Conservation (phyloP, 306 rosid species). For the Cyamopsis tetragonoloba region DNA sequence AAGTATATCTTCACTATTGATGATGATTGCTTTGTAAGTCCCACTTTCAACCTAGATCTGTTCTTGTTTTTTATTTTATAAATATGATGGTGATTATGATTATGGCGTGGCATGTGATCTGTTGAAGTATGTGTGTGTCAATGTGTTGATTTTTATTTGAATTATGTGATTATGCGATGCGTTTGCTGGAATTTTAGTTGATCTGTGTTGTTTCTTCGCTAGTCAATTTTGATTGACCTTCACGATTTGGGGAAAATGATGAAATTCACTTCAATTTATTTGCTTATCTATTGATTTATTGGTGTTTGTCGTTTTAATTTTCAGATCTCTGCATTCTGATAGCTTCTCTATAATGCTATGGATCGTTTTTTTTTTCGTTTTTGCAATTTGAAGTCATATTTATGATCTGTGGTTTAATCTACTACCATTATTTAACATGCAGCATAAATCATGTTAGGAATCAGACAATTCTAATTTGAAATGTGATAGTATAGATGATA, state of each 20-base stretch:
- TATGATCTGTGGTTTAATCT: not conserved
- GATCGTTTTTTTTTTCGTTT: not conserved
- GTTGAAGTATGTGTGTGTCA: no score
- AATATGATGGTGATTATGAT: no score
- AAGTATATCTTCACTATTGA: slow-evolving; percentile 86
- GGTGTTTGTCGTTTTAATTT: not conserved
- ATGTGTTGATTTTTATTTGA: no score
- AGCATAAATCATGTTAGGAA: not conserved
- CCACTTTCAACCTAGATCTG: not conserved
- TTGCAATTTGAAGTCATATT: not conserved
- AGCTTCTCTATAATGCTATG: not conserved
- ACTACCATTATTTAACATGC: not conserved
- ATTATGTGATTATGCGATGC: no score
- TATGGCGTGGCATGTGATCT: no score
- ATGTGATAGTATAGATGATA: no score
- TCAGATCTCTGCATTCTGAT: not conserved
- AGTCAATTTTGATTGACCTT: not conserved
- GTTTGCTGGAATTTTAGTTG: not conserved
- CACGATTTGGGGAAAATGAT: not conserved
- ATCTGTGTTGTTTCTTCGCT: slow-evolving; percentile 11
- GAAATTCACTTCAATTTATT: not conserved
- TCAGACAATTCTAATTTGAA: not conserved
- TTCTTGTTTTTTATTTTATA: no score
- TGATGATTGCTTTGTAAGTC: slow-evolving; percentile 82
- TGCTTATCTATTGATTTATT: not conserved